Percentiles rank a stretch among this genome's conserved stretches.
Conservation (phyloP, 352 stramenopile species). For the Pythium periplocum region DNA sequence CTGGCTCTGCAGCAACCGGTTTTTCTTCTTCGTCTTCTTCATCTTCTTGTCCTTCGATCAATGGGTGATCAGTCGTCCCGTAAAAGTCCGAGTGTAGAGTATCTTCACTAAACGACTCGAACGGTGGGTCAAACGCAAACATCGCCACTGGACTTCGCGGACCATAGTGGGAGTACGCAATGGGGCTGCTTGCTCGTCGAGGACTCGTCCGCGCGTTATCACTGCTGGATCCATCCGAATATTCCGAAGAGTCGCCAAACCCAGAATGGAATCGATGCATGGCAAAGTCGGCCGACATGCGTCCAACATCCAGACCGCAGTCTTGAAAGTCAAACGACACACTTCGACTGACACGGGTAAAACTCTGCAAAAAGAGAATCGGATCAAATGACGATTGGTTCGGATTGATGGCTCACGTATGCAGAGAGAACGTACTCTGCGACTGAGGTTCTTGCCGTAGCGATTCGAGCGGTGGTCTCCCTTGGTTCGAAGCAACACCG, state of each 20-base stretch:
- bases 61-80: constrained; percentile 11
- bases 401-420: not conserved
- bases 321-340: constrained; percentile 77
- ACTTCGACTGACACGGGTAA: constrained; percentile 64
- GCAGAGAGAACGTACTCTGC: constrained; percentile 37
- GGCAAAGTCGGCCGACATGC: constrained; percentile 29
- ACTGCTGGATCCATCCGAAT: constrained; percentile 52
- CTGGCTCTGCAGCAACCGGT: not conserved
- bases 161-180: constrained; percentile 51
- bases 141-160: constrained; percentile 54
- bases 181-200: constrained; percentile 47
- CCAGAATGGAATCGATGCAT: constrained; percentile 47
- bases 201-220: constrained; percentile 42
- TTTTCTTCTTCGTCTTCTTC: constrained; percentile 20
- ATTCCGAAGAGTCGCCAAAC: constrained; percentile 29
- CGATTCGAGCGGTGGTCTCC: constrained; percentile 43
- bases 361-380: constrained; percentile 29
- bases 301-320: constrained; percentile 36
- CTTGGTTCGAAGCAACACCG: constrained; percentile 61
- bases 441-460: constrained; percentile 44
- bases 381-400: too few species aligned
- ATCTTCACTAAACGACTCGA: constrained; percentile 43
- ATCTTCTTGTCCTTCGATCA: constrained; percentile 25
- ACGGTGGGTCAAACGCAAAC: constrained; percentile 66
- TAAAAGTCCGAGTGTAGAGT: constrained; percentile 9